Evolutionary conservation across 1,284 basidiomycete genomes (phyloP).

Genomic region (Gastroboletus turbinatus): DNA sequence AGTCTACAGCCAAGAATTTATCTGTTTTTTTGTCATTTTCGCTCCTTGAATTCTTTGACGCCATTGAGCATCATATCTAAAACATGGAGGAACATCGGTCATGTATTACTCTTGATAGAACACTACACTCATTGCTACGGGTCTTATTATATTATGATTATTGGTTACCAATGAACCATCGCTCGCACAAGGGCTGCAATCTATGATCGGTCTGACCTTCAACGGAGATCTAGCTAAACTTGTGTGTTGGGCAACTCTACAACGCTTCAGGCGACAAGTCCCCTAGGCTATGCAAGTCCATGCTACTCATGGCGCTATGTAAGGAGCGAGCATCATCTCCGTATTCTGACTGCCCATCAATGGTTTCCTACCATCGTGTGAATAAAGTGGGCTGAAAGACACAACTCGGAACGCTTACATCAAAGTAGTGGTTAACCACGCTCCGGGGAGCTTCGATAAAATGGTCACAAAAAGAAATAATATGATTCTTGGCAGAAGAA

Average conservation of each 20-base stretch:
- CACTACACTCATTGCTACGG: constrained; percentile 38
- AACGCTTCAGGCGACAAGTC: constrained; percentile 80
- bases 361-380: constrained; percentile 57
- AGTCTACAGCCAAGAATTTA: background rate
- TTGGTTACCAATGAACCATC: constrained; percentile 10
- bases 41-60: constrained; percentile 17
- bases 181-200: background rate
- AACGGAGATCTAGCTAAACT: background rate
- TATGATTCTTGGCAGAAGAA: background rate
- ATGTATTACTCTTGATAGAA: constrained; percentile 39
- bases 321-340: constrained; percentile 65
- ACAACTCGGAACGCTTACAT: constrained; percentile 50
- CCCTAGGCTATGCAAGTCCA: constrained; percentile 63
- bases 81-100: constrained; percentile 37
- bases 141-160: constrained; percentile 32
- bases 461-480: background rate
- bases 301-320: constrained; percentile 58
- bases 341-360: constrained; percentile 68
- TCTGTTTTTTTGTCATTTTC: constrained; percentile 14
- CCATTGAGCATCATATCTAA: constrained; percentile 29
- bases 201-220: background rate
- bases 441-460: constrained; percentile 73
- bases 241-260: constrained; percentile 33
- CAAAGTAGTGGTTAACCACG: constrained; percentile 91
- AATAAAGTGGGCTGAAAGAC: constrained; percentile 5